phyloP scores from a whole-genome alignment of 768 basidiomycete species.

The Fomitopsis pulvina region DNA sequence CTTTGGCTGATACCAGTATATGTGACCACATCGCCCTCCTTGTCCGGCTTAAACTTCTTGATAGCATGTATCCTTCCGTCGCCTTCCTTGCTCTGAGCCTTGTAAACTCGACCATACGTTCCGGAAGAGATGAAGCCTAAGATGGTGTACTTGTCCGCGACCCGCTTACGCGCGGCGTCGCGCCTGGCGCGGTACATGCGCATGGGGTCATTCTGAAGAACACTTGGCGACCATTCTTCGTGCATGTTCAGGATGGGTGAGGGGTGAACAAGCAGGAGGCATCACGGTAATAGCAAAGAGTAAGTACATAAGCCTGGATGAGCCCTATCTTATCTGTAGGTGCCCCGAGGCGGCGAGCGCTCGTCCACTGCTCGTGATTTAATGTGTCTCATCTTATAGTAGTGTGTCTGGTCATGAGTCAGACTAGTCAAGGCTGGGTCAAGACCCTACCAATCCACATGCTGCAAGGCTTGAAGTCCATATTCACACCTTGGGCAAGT shows the following conservation, averaged over 20 bases:
- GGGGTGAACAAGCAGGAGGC: too few relatives aligned
- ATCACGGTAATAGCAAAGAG: too few relatives aligned
- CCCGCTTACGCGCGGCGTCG: conserved; percentile 59
- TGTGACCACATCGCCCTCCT: conserved; percentile 92
- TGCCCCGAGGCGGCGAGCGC: too few relatives aligned
- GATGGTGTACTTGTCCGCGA: conserved; percentile 82
- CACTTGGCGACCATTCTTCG: conserved; percentile 26
- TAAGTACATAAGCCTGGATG: too few relatives aligned
- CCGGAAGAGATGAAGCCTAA: conserved; percentile 98
- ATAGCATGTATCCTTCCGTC: conserved; percentile 81
- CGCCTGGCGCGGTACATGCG: conserved; percentile 74
- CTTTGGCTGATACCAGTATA: conserved; percentile 99
- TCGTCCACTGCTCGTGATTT: too few relatives aligned
- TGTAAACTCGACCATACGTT: conserved; percentile 98
- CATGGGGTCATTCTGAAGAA: conserved; percentile 68
- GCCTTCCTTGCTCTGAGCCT: conserved; percentile 73
- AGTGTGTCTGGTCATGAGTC: too few relatives aligned
- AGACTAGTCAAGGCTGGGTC: too few relatives aligned
- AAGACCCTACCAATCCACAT: not conserved
- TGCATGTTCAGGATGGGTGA: too few relatives aligned
- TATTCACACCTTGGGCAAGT: not conserved
- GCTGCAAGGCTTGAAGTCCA: not conserved
- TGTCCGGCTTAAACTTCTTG: conserved; percentile 99
- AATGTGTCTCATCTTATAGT: too few relatives aligned
- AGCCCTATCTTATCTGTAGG: too few relatives aligned